Base-by-base conservation (phyloP, 495 filamentous ascomycete species). In the Penicillium cinerascens region DNA sequence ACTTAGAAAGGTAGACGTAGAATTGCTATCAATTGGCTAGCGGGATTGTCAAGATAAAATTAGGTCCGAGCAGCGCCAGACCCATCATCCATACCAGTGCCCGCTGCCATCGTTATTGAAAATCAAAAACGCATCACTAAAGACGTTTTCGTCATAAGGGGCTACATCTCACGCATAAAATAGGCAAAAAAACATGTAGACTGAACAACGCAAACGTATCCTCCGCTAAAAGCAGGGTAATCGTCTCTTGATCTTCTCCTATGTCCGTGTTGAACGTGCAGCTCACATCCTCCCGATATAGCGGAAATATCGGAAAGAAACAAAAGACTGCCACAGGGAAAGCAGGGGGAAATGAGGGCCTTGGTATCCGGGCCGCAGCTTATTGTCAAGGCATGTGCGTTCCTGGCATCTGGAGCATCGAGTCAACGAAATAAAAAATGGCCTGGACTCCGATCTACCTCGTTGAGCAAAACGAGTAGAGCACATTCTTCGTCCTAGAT, bases 251-350 rank as follows among this genome's bases (percentile, higher is more conserved):
- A 27, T 26, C n/a, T 35, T 45, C 37, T 22, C 50, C 42, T 29
- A 22, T 41, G 40, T 49, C 49, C 47, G 59, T 60, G 59, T 63
- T 60, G 63, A 65, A 63, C 63, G 60, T 51, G 48, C 52, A 53
- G 35, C 46, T 35, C 15, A 35, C 21, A 38, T 47, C 37, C 16
- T 39, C 15, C 13, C 11, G 4, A 20, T 45, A 15, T 16, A 5
- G 17, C 17, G 29, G 6, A 40, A 21, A 23, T 23, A 6, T 6
- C 15, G 23, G 17, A 16, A 45, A 25, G 27, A 27, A 45, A 47
- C 17, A 21, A 6, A 52, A 2, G 27, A 36, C 20, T 61, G 51
- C 40, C 51, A 55, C 42, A 52, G 49, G 39, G 54, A 23, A 40
- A 42, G 13, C 27, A 25, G 21, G 36, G 42, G 35, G 36, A 4